Evolutionary conservation across 225 moss, liverwort and hornwort species (phyloP).

Genomic region (Pseudisothecium myosuroides): DNA sequence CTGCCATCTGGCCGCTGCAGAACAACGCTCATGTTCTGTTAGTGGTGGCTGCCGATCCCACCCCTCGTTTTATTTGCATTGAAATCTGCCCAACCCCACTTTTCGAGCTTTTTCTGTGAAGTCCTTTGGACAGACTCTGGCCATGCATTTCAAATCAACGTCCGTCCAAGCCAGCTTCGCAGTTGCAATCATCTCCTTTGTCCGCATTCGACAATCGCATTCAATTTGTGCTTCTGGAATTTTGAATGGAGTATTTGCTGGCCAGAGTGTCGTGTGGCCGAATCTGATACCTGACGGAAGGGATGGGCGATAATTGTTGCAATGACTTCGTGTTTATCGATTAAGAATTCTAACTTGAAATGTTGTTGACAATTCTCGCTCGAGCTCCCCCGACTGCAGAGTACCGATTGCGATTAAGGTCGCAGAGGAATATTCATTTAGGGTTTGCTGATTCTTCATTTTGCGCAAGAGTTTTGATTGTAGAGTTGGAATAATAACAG

Average conservation of each 20-base stretch:
- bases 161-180: not conserved
- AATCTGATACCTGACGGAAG: not conserved
- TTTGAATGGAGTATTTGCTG: not conserved
- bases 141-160: not conserved
- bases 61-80: not conserved
- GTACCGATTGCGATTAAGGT: not conserved
- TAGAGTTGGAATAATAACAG: not conserved
- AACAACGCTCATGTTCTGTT: not conserved
- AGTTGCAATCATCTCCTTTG: not conserved
- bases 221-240: not conserved
- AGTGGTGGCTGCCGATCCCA: not conserved
- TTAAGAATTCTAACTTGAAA: not conserved
- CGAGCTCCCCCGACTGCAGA: not conserved
- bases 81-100: not conserved
- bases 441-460: not conserved
- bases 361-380: not conserved
- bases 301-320: not conserved
- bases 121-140: not conserved
- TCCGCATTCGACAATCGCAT: not conserved
- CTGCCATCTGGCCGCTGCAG: slow-evolving; percentile 4
- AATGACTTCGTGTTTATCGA: not conserved
- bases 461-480: not conserved
- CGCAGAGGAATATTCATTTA: not conserved
- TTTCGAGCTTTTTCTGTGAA: not conserved
- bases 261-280: not conserved